Evolutionary conservation across 176 grass and related monocot genomes (phyloP), one percentile per base, ranked within the genome.

Genomic region (Saccharum spontaneum): DNA sequence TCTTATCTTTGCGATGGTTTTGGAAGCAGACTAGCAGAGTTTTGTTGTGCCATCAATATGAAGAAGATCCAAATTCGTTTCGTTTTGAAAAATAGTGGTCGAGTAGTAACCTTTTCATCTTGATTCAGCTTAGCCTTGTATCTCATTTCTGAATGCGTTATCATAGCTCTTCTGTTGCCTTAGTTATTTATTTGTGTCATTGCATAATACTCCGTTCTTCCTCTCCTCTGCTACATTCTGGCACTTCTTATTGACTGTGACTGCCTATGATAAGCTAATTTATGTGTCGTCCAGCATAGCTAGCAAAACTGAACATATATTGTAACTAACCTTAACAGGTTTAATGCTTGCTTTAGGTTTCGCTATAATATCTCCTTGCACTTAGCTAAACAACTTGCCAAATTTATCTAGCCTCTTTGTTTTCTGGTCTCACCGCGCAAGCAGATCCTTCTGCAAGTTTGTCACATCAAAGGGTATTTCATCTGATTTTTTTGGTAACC

Each of bases 1-100:
- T 44, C 50, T 45, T 44, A 14, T 54, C 14, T 20, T 46, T 82
- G 37, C 86, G 37, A 61, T 71, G 12, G 6, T 3, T 7, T 13
- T 49, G 79, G 79, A 63, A 82, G 63, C 71, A 87, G 66, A 14
- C 1, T 40, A 82, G 63, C 71, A 87, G 66, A 14, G 1, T 40
- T 67, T 82, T 14, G 10, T 39, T 18, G 5, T 43, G 12, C 4
- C 40, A 10, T 1, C 49, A 18, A 30, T 15, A 71, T 22, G 3
- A 57, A 22, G 23, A 52, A 13, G 36, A 22, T 69, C 67, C 0
- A n/a, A 71, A 44, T 41, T 22, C 7, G 10, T 38, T n/a, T 4
- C 40, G 8, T 12, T 20, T 20, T 2, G 2, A 26, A n/a, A 38
- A 14, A 6, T n/a, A 57, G 43, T 44, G 10, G 43, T 44, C 0